Base-by-base conservation (phyloP, 495 filamentous ascomycete species). In the Penicillium ochrochloron region DNA sequence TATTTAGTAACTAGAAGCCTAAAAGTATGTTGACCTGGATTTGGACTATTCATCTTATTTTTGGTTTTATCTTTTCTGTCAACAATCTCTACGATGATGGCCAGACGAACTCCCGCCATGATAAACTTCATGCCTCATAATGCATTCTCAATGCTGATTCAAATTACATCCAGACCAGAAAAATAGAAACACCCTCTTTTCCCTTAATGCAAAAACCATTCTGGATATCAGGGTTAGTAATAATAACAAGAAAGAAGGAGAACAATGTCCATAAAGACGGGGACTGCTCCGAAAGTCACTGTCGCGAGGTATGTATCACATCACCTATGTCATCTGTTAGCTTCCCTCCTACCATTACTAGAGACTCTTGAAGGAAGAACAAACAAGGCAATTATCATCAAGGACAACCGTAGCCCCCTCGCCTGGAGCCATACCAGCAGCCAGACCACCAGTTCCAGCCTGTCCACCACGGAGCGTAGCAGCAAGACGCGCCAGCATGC, bases 401-500 rank as follows among this genome's bases (percentile, higher is more conserved):
- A 82, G 61, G 35, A 83, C 57, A 60, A 82, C 64, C 4, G 74
- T 67, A 12, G 70, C 66, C 10, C 63, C 75, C 31, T 72, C 77
- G 15, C 56, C 69, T 0, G 42, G 35, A 17, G 44, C 17, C 5
- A 44, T 48, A 12, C 53, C 61, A 0, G 56, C 64, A 58, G 39
- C 66, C 4, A 60, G n/a, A 5, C 53, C 66, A 10, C 50, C 65
- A 6, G 56, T 50, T 35, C 63, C 59, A 62, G 57, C 66, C n/a
- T 54, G 60, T 60, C 54, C 61, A 33, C 42, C 62, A 11, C 56
- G 59, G 7, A 68, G 58, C 33, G 59, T 61, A 31, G 78, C 72
- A 41, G 85, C 83, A 33, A 89, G 73, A 37, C 81, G 82, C 33
- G 82, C 81, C n/a, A 89, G 76, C 82, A 89, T 86, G n/a, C 78